A percentile compares a stretch with the other conserved stretches of the same genome.
Evolutionary conservation across 1,139 yeast species (phyloP).

Genomic region (Blastobotrys apis): DNA sequence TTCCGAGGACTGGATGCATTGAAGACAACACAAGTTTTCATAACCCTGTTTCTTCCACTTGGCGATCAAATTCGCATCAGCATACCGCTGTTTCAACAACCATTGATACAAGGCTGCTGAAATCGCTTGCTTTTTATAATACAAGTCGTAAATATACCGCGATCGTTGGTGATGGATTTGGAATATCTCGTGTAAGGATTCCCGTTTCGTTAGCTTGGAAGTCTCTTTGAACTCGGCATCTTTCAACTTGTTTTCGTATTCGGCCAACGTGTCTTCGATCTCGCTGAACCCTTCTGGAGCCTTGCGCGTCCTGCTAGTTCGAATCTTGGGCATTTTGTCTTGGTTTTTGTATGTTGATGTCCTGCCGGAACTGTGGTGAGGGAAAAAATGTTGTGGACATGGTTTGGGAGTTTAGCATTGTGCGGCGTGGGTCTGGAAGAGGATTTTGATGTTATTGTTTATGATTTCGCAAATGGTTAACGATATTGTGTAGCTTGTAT

Average conservation of each 20-base stretch:
- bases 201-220: conserved; percentile 40
- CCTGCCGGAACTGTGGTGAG: no score
- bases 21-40: conserved; percentile 78
- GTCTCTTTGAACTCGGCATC: conserved; percentile 39
- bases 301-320: conserved; percentile 42
- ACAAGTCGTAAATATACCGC: conserved; percentile 69
- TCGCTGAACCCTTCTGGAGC: conserved; percentile 77
- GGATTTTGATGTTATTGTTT: no score
- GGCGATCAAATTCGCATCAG: conserved; percentile 69
- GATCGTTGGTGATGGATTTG: conserved; percentile 71
- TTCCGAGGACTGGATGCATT: conserved; percentile 67
- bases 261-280: conserved; percentile 64
- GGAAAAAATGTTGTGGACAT: not conserved
- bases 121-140: conserved; percentile 65
- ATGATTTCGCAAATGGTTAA: no score
- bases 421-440: not conserved
- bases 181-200: conserved; percentile 68
- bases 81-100: conserved; percentile 63
- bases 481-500: no score
- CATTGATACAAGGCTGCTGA: conserved; percentile 69
- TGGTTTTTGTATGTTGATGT: no score
- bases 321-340: conserved; percentile 41
- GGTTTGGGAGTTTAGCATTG: conserved; percentile 3
- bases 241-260: conserved; percentile 57
- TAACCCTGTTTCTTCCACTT: conserved; percentile 92